These are phyloP conservation scores for Tylopilus intermedius DNA, from an alignment of 768 basidiomycete species.

Conservation along the genomic window DNA sequence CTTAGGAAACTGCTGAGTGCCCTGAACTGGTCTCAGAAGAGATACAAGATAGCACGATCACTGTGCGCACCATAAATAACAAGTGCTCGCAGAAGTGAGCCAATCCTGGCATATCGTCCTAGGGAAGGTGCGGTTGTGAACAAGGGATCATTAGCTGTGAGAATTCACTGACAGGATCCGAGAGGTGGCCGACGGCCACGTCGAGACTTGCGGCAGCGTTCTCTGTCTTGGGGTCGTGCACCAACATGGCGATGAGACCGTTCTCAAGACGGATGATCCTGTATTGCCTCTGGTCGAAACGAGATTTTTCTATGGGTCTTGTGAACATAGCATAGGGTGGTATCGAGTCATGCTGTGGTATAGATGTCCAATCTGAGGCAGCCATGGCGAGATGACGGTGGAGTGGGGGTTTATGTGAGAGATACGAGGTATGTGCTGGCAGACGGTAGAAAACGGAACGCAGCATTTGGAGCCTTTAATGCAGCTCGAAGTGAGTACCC, in stretches of 20 bases:
- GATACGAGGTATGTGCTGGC: not conserved
- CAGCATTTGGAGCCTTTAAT: constrained; percentile 1
- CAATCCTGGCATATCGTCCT: constrained; percentile 87
- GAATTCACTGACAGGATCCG: constrained; percentile 69
- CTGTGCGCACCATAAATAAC: constrained; percentile 77
- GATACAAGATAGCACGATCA: not conserved
- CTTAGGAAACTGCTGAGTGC: constrained; percentile 75
- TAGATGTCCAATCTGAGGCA: constrained; percentile 18
- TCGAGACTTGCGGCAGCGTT: constrained; percentile 93
- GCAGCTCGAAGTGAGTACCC: constrained; percentile 14
- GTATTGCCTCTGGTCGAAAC: constrained; percentile 77
- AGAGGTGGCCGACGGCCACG: constrained; percentile 90
- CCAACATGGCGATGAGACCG: constrained; percentile 78
- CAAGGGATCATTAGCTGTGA: not conserved
- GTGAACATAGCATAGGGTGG: constrained; percentile 54
- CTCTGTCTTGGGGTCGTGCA: constrained; percentile 83
- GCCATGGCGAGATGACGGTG: constrained; percentile 22
- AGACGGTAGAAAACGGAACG: constrained; percentile 13
- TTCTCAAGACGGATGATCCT: constrained; percentile 81
- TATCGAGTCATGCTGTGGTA: constrained; percentile 14
- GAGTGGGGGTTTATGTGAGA: not conserved
- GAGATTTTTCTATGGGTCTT: constrained; percentile 61
- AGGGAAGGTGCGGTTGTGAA: not conserved
- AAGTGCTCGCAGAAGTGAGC: constrained; percentile 97
- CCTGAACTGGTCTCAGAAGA: constrained; percentile 38